These are phyloP conservation scores for Friedmanniomyces endolithicus DNA, from an alignment of 495 filamentous ascomycete species.

Conservation along the genomic window DNA sequence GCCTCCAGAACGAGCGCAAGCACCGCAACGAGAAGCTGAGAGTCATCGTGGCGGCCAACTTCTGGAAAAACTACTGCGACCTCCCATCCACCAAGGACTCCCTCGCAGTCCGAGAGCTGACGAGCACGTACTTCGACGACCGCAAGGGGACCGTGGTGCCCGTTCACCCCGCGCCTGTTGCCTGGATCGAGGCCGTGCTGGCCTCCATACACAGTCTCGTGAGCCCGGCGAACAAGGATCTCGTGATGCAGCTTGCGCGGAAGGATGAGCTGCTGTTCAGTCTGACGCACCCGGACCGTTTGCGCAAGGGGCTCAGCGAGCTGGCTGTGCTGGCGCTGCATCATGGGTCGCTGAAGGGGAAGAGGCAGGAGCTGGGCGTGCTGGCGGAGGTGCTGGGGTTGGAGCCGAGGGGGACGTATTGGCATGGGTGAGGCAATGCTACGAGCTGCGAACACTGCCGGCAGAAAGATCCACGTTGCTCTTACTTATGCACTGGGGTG, in stretches of 20 bases:
- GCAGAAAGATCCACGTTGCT: not conserved
- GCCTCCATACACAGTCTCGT: not conserved
- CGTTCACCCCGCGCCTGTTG: conserved; percentile 3
- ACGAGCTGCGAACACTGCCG: not conserved
- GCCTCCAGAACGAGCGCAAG: not conserved
- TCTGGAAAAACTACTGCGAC: conserved; percentile 14
- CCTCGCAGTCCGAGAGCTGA: not conserved
- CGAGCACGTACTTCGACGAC: conserved; percentile 1
- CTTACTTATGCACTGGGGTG: not conserved
- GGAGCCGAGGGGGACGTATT: conserved; percentile 6
- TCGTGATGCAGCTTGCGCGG: not conserved
- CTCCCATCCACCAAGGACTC: not conserved
- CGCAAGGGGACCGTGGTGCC: conserved; percentile 1
- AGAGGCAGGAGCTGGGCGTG: conserved; percentile 8
- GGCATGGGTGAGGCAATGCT: not conserved
- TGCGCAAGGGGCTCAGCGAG: not conserved
- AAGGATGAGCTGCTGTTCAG: not conserved
- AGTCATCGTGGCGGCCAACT: not conserved
- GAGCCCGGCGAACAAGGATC: not conserved
- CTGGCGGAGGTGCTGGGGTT: conserved; percentile 12
- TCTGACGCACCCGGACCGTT: not conserved
- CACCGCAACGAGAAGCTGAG: not conserved
- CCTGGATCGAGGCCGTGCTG: conserved; percentile 6
- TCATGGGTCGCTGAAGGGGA: conserved; percentile 3
- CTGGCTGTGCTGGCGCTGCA: conserved; percentile 1